A percentile compares a stretch with the other conserved stretches of the same genome.
Conservation (phyloP, 1,284 basidiomycete species). For the Hemileia vastatrix region DNA sequence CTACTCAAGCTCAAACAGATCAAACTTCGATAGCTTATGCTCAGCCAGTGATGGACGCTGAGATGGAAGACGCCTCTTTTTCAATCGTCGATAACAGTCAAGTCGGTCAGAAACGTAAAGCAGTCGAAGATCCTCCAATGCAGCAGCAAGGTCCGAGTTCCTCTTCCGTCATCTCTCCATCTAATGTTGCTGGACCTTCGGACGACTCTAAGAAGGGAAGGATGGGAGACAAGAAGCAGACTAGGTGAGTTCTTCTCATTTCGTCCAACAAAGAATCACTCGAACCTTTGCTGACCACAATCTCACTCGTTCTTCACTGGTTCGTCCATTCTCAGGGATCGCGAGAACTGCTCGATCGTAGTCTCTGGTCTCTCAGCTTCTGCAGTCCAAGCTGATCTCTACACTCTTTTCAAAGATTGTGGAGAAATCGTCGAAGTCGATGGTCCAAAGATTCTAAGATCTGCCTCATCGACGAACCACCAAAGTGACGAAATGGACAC, state of each 20-base stretch:
- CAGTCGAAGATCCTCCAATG: neutral
- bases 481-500: slow-evolving; percentile 7
- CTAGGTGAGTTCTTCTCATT: slow-evolving; percentile 9
- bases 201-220: neutral
- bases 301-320: neutral
- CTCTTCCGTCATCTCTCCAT: slow-evolving; percentile 4
- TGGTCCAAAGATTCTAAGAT: slow-evolving; percentile 27
- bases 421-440: slow-evolving; percentile 34
- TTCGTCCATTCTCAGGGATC: slow-evolving; percentile 28
- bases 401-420: slow-evolving; percentile 36
- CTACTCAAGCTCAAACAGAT: neutral
- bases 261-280: neutral
- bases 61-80: neutral
- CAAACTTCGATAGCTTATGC: too few relatives aligned
- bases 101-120: neutral
- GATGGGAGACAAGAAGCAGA: slow-evolving; percentile 24
- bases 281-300: neutral
- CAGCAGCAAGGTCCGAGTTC: neutral
- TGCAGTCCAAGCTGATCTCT: slow-evolving; percentile 27
- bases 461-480: neutral
- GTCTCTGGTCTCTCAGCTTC: slow-evolving; percentile 29
- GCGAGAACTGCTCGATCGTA: slow-evolving; percentile 39
- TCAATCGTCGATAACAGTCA: neutral
- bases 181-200: slow-evolving; percentile 13
- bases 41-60: neutral